Conservation (phyloP, 306 rosid species). For the Acacia acuminata region DNA sequence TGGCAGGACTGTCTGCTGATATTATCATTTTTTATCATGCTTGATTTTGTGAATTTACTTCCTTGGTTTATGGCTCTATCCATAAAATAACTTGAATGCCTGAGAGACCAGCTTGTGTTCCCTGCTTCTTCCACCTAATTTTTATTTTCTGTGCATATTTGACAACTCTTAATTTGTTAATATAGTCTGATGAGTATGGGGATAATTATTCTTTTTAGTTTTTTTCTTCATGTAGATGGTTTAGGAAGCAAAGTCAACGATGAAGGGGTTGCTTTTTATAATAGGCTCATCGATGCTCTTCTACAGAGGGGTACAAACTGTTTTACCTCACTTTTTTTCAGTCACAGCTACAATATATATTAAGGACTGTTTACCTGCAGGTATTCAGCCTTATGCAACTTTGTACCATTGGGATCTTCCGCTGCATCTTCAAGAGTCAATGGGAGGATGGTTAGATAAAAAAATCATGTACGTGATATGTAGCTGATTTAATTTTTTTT, state of each 20-base stretch:
- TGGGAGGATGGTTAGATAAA: slow-evolving; percentile 88
- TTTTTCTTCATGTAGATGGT: slow-evolving; percentile 65
- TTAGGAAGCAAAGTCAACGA: slow-evolving; percentile 81
- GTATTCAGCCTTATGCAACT: slow-evolving; percentile 84
- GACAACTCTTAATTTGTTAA: background rate
- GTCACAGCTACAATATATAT: slow-evolving; percentile 18
- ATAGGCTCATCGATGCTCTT: slow-evolving; percentile 79
- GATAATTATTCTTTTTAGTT: slow-evolving; percentile 13
- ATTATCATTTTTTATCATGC: background rate
- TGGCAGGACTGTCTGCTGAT: background rate
- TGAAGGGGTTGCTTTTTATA: slow-evolving; percentile 79
- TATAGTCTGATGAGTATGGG: slow-evolving; percentile 8
- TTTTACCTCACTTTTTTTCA: slow-evolving; percentile 14
- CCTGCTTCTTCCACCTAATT: background rate
- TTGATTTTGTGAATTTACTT: background rate
- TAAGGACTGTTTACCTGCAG: slow-evolving; percentile 48
- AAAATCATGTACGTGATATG: slow-evolving; percentile 63
- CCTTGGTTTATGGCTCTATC: background rate
- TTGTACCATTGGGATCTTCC: slow-evolving; percentile 99
- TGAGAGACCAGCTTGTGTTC: background rate
- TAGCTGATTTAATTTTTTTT: slow-evolving; percentile 26
- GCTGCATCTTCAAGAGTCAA: slow-evolving; percentile 79
- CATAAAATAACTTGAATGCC: background rate
- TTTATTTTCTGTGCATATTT: background rate
- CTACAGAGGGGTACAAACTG: slow-evolving; percentile 68